phyloP scores from a whole-genome alignment of 208 protist genomes.

The Trypanosomatidae sp. region DNA sequence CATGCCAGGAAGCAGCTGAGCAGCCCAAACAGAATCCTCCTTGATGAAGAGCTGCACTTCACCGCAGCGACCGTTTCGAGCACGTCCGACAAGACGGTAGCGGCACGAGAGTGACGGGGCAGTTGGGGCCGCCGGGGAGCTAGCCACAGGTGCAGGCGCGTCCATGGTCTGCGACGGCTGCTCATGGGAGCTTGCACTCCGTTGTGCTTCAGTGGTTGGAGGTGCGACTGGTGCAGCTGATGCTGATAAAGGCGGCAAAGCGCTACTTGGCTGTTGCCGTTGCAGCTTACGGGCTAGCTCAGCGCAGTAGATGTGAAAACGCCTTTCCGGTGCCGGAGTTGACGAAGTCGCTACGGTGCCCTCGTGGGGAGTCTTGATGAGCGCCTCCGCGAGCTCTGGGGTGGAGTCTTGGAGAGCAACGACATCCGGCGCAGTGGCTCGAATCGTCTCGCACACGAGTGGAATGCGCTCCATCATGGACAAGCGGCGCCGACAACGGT shows the following conservation, averaged over 20 bases:
- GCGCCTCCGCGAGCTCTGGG: constrained; percentile 42
- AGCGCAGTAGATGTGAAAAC: constrained; percentile 1
- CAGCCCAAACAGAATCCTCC: constrained; percentile 41
- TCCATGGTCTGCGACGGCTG: background rate
- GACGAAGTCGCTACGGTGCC: constrained; percentile 9
- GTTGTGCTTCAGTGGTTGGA: background rate
- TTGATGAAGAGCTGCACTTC: constrained; percentile 69
- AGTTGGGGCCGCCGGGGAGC: background rate
- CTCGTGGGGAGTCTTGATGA: constrained; percentile 10
- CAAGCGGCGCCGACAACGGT: constrained; percentile 55
- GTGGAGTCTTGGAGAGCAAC: constrained; percentile 84
- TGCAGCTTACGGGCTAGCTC: constrained; percentile 12
- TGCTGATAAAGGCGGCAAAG: background rate
- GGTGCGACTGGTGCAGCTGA: background rate
- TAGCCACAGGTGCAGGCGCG: background rate
- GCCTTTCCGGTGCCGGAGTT: background rate
- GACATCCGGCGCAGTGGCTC: constrained; percentile 46
- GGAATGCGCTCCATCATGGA: constrained; percentile 46
- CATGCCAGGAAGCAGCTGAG: constrained; percentile 36
- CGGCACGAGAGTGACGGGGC: background rate
- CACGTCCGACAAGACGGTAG: constrained; percentile 59
- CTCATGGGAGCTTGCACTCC: background rate
- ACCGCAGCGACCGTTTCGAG: constrained; percentile 71
- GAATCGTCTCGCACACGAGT: constrained; percentile 50
- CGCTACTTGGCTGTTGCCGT: background rate